Base-by-base conservation (phyloP, 768 basidiomycete genomes). In the Russula virescens region DNA sequence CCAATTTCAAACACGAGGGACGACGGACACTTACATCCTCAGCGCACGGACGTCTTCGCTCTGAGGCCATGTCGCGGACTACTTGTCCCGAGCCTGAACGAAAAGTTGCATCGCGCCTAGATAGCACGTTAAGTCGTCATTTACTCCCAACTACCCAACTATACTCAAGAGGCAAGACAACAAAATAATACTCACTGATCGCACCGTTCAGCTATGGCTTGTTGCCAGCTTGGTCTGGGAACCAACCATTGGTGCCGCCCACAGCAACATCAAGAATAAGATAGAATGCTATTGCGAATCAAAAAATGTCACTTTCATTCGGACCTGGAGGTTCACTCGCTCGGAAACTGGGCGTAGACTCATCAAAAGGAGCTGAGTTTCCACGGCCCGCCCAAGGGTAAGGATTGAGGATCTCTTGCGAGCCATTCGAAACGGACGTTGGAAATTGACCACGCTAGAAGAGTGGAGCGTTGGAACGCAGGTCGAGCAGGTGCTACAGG, bases 241-340 rank as follows among this genome's bases (percentile, higher is more conserved):
- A 95, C 91, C 91, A 95, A 5, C 94, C 94, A 69, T 86, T 91
- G 25, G 91, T 95, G 2, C 91, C 90, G 10, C 94, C 94, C 40
- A 92, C 87, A 9, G 85, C 91, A 55, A 95, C 81, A 68, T 89
- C 81, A 72, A 96, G 73, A 67, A 91, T 88, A 43, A 97, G 80
- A 75, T 92, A 96, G 77, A 97, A 95, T 13, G 83, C 88, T 89
- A 65, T 43, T 14, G 31, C 11, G 10, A 45, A 18, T 19, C 16
- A 16, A 1, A 18, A 31, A 14, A 14, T 42, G 18, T 8, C 2
- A 43, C 7, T 19, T 13, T 14, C 13, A 31, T 31, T 31, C 8
- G 34, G 31, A 58, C 31, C 8, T 31, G 31, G 23, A 26, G 23
- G 23, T n/a, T 21, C 3, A 23, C 8, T 31, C 31, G 54, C 57